Evolutionary conservation across 2,329 filamentous ascomycete species (phyloP), one percentile per base, ranked within the genome.

Genomic region (Salinomyces thailandicus): DNA sequence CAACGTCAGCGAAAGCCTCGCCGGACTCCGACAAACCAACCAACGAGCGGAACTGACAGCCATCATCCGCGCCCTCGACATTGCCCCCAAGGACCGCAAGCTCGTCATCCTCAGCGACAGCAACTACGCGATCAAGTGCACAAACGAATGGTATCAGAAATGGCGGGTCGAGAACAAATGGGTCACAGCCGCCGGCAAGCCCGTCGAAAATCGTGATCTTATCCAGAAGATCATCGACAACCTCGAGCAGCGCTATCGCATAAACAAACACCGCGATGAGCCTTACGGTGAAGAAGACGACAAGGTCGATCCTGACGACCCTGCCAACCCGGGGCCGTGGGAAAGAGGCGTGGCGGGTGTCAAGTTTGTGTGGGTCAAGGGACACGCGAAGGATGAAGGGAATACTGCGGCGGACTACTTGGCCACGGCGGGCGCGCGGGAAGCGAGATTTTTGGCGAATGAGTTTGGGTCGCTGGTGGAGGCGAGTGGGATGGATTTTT

Each of bases 11-110:
- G 86, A 93, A 60, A 76, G 78, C 3, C 72, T 95, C 2, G 62
- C 69, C 35, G 85, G 85, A 34, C 67, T 71, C 12, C 68, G 71
- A 7, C 91, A 96, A 62, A 96, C 91, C 1, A 98, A 98, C 57
- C 85, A 96, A 59, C 82, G 91, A 3, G 91, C 89, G n/a, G 91
- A 98, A 63, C 68, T 98, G 40, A 87, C 83, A 16, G 91, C 86
- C 5, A 81, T 96, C 44, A 68, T 84, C 18, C 81, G 87, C 39
- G 87, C 87, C 1, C 69, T 96, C 15, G 77, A 95, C 52, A 73
- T 80, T 31, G 77, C 79, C 2, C 79, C 83, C 1, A 62, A 73
- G 12, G 69, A 79, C 39, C 72, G 81, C 39, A 68, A 77, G 41
- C 72, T 93, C 9, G 72, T 78, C 38, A 93, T 98, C 47, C 73